These are phyloP conservation scores for Chaetomium globosum DNA, from an alignment of 2,329 filamentous ascomycete species.

Conservation along the genomic window DNA sequence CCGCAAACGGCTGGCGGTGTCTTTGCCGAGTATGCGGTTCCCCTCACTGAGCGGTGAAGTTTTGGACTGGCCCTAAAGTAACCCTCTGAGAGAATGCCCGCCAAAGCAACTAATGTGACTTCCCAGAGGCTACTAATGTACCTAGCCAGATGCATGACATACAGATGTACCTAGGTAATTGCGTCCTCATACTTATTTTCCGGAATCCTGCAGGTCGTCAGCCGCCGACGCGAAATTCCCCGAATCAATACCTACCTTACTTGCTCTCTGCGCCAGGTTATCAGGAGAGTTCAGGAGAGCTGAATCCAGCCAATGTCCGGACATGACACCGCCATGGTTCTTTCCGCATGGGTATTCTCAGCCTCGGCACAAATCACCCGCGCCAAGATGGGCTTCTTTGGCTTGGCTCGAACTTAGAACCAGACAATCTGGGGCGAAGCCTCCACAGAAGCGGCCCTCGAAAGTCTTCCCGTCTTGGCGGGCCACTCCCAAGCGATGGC, in stretches of 20 bases:
- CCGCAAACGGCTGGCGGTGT: neutral
- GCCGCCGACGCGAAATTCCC: constrained; percentile 28
- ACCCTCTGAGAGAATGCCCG: neutral
- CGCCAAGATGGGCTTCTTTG: constrained; percentile 19
- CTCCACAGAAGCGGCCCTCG: constrained; percentile 11
- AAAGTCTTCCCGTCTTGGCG: constrained; percentile 31
- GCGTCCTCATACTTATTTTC: neutral
- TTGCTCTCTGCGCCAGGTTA: constrained; percentile 10
- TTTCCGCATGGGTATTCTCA: neutral
- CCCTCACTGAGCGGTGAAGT: constrained; percentile 17
- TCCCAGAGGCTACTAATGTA: constrained; percentile 20
- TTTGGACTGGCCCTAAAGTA: neutral
- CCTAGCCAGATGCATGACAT: neutral
- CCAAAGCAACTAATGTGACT: constrained; percentile 21
- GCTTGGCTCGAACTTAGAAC: neutral
- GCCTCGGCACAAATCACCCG: neutral
- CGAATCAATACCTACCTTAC: constrained; percentile 12
- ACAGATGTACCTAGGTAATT: too few relatives aligned
- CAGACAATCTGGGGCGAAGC: constrained; percentile 12
- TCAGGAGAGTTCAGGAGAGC: neutral
- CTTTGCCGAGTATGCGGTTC: neutral
- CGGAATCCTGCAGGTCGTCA: constrained; percentile 28
- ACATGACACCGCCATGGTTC: neutral
- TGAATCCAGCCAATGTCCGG: neutral
- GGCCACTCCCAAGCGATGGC: constrained; percentile 14